phyloP scores from a whole-genome alignment of 2,329 filamentous ascomycete genomes.

The Beauveria caledonica region DNA sequence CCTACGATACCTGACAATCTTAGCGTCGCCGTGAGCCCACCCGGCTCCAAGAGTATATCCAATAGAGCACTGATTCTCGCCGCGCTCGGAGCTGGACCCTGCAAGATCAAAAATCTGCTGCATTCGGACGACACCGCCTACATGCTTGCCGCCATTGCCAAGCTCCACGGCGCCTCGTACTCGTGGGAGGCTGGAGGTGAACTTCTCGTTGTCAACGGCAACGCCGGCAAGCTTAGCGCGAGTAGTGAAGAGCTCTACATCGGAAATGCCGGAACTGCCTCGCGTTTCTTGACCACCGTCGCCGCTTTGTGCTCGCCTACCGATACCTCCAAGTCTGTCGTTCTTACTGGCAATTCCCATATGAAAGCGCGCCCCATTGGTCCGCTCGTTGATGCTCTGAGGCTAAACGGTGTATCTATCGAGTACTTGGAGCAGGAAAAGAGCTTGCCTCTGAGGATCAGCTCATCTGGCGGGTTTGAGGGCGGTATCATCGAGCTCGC shows the following conservation, averaged over 20 bases:
- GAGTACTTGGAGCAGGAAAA: slow-evolving; percentile 77
- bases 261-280: slow-evolving; percentile 93
- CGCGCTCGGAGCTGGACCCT: slow-evolving; percentile 77
- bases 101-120: slow-evolving; percentile 82
- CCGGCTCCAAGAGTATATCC: slow-evolving; percentile 95
- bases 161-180: slow-evolving; percentile 79
- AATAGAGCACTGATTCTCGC: slow-evolving; percentile 93
- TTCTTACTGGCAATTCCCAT: slow-evolving; percentile 86
- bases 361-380: slow-evolving; percentile 97
- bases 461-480: slow-evolving; percentile 72
- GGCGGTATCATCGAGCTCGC: slow-evolving; percentile 87
- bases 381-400: slow-evolving; percentile 82
- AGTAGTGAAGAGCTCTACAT: slow-evolving; percentile 75
- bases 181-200: slow-evolving; percentile 94
- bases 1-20: slow-evolving; percentile 61
- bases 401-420: slow-evolving; percentile 77
- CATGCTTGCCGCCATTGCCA: slow-evolving; percentile 87
- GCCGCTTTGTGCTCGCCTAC: slow-evolving; percentile 70
- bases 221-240: slow-evolving; percentile 76
- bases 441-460: slow-evolving; percentile 76
- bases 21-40: slow-evolving; percentile 71
- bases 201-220: slow-evolving; percentile 79
- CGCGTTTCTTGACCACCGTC: slow-evolving; percentile 88
- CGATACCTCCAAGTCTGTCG: slow-evolving; percentile 51
- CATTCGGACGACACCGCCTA: slow-evolving; percentile 96